Conservation (phyloP, 129 eudicot species). For the Pittosporum tobira region DNA sequence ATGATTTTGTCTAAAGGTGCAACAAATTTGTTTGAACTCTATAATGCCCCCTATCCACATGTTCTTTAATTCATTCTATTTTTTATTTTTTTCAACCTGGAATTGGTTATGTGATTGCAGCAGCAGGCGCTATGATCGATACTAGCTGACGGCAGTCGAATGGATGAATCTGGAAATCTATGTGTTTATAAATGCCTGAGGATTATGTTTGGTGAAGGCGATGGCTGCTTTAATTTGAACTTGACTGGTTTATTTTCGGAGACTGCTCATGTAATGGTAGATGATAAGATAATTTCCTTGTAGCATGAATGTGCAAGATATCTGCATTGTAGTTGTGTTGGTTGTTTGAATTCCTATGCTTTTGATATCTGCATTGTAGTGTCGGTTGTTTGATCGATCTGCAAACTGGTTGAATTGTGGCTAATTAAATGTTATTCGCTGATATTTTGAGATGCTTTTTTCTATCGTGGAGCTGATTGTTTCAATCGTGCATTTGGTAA, state of each 20-base stretch:
- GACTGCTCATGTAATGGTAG: too few species aligned
- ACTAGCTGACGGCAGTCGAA: constrained; percentile 4
- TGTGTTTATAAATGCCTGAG: neutral
- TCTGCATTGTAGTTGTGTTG: neutral
- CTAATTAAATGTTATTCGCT: too few species aligned
- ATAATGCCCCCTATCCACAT: neutral
- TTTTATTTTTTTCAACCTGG: neutral
- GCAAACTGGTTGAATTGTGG: too few species aligned
- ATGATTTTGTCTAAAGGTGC: neutral
- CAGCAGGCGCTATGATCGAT: constrained; percentile 18
- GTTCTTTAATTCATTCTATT: neutral
- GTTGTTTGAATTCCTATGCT: neutral
- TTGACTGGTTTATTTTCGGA: too few species aligned
- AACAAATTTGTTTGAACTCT: neutral
- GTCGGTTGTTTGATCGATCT: too few species aligned
- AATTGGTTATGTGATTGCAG: neutral
- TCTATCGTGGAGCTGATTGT: too few species aligned
- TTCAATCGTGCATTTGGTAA: too few species aligned
- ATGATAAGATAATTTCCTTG: neutral
- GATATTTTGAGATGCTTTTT: too few species aligned
- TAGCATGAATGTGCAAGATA: neutral
- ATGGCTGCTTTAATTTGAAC: neutral
- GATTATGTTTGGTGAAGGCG: neutral
- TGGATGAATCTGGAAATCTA: neutral
- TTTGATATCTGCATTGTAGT: too few species aligned